Conservation (phyloP, 345 rosid genomes). For the Mangifera indica region DNA sequence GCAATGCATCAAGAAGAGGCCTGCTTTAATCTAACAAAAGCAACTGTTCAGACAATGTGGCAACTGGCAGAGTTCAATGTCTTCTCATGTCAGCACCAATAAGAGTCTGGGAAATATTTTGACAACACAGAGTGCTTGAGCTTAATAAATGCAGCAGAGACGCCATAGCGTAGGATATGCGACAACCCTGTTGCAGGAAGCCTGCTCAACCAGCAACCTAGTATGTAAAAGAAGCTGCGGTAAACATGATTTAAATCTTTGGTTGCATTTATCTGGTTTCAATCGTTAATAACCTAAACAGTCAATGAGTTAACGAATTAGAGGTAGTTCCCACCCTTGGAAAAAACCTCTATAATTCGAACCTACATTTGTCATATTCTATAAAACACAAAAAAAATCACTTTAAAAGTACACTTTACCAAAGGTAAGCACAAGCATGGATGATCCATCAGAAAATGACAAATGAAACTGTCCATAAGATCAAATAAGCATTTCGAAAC, state of each 20-base stretch:
- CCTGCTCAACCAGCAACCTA: conserved; percentile 42
- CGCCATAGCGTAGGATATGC: conserved; percentile 65
- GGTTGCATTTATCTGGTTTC: background rate
- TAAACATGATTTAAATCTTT: background rate
- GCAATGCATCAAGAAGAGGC: too few relatives aligned
- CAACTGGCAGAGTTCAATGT: background rate
- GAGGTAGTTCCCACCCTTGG: background rate
- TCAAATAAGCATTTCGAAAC: conserved; percentile 74
- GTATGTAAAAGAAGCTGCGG: background rate
- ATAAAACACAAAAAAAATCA: background rate
- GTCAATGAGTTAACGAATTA: background rate
- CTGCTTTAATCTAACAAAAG: background rate
- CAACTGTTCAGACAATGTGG: background rate
- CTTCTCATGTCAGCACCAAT: conserved; percentile 29
- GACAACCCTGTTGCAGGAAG: conserved; percentile 62
- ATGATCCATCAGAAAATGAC: conserved; percentile 84
- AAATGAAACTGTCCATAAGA: conserved; percentile 61
- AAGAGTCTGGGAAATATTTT: conserved; percentile 47
- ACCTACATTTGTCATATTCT: too few relatives aligned
- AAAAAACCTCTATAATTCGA: background rate
- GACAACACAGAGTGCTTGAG: conserved; percentile 53
- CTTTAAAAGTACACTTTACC: conserved; percentile 41
- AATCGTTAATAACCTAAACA: background rate
- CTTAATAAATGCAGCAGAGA: conserved; percentile 60
- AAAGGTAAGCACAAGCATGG: conserved; percentile 71